Evolutionary conservation across 1,284 basidiomycete genomes (phyloP).

Genomic region (Irpex sp.): DNA sequence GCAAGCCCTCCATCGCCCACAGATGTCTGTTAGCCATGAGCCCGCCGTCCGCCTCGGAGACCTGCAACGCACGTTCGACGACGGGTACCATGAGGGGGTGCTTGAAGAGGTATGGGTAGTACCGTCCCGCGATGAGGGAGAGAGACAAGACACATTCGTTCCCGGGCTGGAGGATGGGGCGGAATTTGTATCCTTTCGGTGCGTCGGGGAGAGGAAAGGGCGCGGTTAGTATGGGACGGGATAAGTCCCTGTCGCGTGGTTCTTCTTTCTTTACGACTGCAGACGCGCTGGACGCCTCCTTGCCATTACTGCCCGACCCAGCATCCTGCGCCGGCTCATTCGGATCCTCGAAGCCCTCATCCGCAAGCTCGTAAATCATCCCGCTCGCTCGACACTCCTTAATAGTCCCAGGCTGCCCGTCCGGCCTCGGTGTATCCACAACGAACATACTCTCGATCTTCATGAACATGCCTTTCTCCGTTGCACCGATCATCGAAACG

Average conservation of each 20-base stretch:
- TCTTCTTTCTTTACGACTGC: slow-evolving; percentile 24
- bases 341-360: slow-evolving; percentile 62
- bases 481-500: slow-evolving; percentile 46
- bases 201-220: slow-evolving; percentile 53
- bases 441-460: slow-evolving; percentile 57
- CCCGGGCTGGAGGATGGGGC: slow-evolving; percentile 60
- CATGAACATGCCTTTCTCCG: slow-evolving; percentile 64
- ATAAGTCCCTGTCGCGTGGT: slow-evolving; percentile 32
- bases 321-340: slow-evolving; percentile 17
- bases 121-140: slow-evolving; percentile 66
- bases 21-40: slow-evolving; percentile 42
- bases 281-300: not conserved
- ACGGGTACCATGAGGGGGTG: slow-evolving; percentile 52
- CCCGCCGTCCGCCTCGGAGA: slow-evolving; percentile 29
- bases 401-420: slow-evolving; percentile 33
- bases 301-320: not conserved
- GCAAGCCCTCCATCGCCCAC: slow-evolving; percentile 67
- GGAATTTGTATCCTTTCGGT: slow-evolving; percentile 63
- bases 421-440: slow-evolving; percentile 43
- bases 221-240: slow-evolving; percentile 33
- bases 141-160: slow-evolving; percentile 64
- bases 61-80: slow-evolving; percentile 36
- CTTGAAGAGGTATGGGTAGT: slow-evolving; percentile 63
- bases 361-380: slow-evolving; percentile 70
- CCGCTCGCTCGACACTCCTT: slow-evolving; percentile 65